A percentile compares a stretch with the other conserved stretches of the same genome.
phyloP scores from a whole-genome alignment of 1,284 basidiomycete species.

The Leccinum subfulvum region DNA sequence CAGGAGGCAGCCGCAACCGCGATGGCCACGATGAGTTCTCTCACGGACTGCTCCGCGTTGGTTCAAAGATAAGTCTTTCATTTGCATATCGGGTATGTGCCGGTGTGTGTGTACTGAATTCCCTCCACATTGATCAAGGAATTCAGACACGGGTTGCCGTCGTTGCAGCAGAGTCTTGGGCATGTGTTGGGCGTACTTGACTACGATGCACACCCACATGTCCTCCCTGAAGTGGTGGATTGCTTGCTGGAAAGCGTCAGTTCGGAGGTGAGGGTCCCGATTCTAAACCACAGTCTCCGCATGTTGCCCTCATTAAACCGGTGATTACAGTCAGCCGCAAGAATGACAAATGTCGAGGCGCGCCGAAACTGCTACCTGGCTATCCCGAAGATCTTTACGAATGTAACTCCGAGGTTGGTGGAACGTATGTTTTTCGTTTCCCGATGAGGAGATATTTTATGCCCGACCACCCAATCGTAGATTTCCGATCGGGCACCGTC shows the following conservation, averaged over 20 bases:
- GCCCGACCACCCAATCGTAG: conserved; percentile 35
- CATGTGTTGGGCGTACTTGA: conserved; percentile 72
- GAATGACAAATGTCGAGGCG: conserved; percentile 58
- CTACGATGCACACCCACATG: conserved; percentile 57
- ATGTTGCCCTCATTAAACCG: conserved; percentile 23
- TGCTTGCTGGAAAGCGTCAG: conserved; percentile 64
- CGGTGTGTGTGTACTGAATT: conserved; percentile 22
- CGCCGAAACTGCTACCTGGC: conserved; percentile 72
- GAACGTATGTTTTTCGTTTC: conserved; percentile 41
- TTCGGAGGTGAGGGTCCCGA: conserved; percentile 44
- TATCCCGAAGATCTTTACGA: conserved; percentile 56
- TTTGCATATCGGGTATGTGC: conserved; percentile 10
- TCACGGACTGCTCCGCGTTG: conserved; percentile 61
- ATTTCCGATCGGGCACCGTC: conserved; percentile 44
- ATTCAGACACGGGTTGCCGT: conserved; percentile 52
- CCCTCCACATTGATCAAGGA: conserved; percentile 63
- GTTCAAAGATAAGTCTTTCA: conserved; percentile 64
- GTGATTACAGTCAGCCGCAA: conserved; percentile 41
- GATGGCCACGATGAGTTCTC: conserved; percentile 62
- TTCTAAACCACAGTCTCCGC: conserved; percentile 21
- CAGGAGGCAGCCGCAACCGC: conserved; percentile 75
- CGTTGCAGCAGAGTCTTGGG: conserved; percentile 76
- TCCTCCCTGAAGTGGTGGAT: conserved; percentile 49
- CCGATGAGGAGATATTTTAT: conserved; percentile 15
- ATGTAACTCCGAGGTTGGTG: conserved; percentile 43